Base-by-base conservation (phyloP, 1,139 yeast genomes). In the Arxiozyma bovina region DNA sequence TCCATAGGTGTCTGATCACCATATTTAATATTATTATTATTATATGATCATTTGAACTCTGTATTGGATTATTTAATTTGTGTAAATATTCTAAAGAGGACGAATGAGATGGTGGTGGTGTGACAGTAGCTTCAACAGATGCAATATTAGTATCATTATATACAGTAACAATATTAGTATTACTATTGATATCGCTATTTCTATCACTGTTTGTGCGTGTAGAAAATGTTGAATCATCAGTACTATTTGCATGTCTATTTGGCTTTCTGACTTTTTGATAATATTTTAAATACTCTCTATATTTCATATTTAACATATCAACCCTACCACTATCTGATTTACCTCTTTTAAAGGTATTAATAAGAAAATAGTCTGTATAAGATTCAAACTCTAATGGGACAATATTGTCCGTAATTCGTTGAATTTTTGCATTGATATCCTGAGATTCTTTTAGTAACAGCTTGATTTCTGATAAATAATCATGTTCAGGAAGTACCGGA, bases 321-420 rank as follows among this genome's bases (percentile, higher is more conserved):
- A 69, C 70, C 45, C 58, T 59, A 0, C 72, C 72, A 55, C 71
- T 65, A 9, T 63, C 66, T 5, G 71, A 66, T n/a, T 58, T 60
- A 7, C 71, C 71, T 51, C 58, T 63, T 52, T 61, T 60, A 51
- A 69, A 69, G 1, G 63, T 61, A 44, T 63, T 56, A 12, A 69
- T 57, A 2, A 62, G 30, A 54, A 60, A 68, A 54, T 60, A 68
- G 34, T 68, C 70, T 44, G 58, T 56, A 52, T 69, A 69, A 2
- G 71, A 64, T 56, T 69, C 72, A 58, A 68, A 69, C 49, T 69
- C 72, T 18, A 63, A 44, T 5, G 70, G 70, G 1, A 57, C 56
- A n/a, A 66, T 52, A 45, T 57, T 55, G 47, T 54, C 53, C 2
- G 63, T 56, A 41, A 42, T 45, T 6, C 27, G 12, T 20, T 45